Conservation (phyloP, 495 filamentous ascomycete genomes). For the Aspergillus olivimuriae region DNA sequence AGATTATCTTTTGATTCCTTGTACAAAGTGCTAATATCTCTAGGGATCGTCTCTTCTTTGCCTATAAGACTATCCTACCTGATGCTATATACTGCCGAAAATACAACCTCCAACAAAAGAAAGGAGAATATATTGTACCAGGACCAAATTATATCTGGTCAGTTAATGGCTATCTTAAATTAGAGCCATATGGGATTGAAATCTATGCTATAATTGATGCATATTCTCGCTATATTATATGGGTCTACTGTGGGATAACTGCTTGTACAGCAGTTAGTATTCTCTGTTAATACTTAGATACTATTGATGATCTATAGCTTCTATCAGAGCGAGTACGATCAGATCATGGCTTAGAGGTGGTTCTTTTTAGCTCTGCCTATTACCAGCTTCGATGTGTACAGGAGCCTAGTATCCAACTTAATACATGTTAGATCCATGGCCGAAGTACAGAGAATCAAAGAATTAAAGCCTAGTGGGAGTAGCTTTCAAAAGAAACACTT, state of each 20-base stretch:
- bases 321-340: slow-evolving; percentile 10
- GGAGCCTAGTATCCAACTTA: not conserved
- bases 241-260: slow-evolving; percentile 14
- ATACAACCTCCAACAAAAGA: slow-evolving; percentile 9
- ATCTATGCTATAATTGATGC: slow-evolving; percentile 17
- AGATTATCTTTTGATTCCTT: not conserved
- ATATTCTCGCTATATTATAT: slow-evolving; percentile 17
- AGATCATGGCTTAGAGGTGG: slow-evolving; percentile 8
- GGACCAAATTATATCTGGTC: slow-evolving; percentile 19
- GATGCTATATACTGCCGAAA: slow-evolving; percentile 7
- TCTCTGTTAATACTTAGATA: slow-evolving; percentile 14
- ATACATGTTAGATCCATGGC: slow-evolving; percentile 7
- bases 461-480: slow-evolving; percentile 13
- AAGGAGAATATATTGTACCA: slow-evolving; percentile 10
- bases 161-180: slow-evolving; percentile 15
- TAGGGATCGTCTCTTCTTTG: slow-evolving; percentile 12
- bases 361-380: slow-evolving; percentile 11
- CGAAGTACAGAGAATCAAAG: slow-evolving; percentile 9
- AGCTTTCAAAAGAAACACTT: slow-evolving; percentile 4
- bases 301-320: slow-evolving; percentile 1
- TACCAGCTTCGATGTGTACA: slow-evolving; percentile 21
- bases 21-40: not conserved
- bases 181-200: slow-evolving; percentile 13
- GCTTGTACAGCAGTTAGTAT: slow-evolving; percentile 14
- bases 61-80: slow-evolving; percentile 8